A percentile compares a stretch with the other conserved stretches of the same genome.
Conservation (phyloP, 352 stramenopile genomes). For the Pythium rhizo-oryzae region DNA sequence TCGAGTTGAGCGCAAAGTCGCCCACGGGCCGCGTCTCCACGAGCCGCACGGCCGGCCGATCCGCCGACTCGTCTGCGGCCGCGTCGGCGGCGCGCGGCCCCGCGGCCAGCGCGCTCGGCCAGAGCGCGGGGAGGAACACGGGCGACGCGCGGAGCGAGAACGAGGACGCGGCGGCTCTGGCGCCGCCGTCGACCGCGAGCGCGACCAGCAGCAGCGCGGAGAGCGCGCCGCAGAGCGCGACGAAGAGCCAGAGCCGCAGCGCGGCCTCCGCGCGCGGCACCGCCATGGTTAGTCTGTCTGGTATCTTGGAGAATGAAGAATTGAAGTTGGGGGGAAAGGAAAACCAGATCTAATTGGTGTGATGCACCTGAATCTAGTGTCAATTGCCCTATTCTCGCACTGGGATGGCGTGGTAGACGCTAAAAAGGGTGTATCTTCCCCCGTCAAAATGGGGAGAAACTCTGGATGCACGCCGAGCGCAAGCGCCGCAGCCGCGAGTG, state of each 20-base stretch:
- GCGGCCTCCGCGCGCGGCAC: conserved; percentile 16
- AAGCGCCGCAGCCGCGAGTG: conserved; percentile 32
- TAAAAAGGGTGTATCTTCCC: background rate
- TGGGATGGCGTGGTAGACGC: background rate
- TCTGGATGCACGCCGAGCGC: background rate
- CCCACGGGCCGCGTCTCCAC: conserved; percentile 75
- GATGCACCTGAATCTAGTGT: no score
- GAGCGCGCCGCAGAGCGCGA: conserved; percentile 20
- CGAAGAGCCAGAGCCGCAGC: conserved; percentile 26
- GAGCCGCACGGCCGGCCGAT: conserved; percentile 30
- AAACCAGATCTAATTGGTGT: background rate
- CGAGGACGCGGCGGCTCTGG: background rate
- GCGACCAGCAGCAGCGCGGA: conserved; percentile 21
- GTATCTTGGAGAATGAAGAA: background rate
- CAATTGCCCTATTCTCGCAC: no score
- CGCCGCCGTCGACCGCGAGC: conserved; percentile 18
- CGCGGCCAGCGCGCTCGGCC: background rate
- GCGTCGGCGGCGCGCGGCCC: background rate
- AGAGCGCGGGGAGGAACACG: conserved; percentile 21
- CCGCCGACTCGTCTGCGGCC: background rate
- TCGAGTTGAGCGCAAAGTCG: conserved; percentile 49
- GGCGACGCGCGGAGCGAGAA: background rate
- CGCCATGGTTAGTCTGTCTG: background rate
- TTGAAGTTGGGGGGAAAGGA: background rate
- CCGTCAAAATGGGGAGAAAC: background rate